phyloP scores from a whole-genome alignment of 75 land plant species.

The Selaginella tamariscina region DNA sequence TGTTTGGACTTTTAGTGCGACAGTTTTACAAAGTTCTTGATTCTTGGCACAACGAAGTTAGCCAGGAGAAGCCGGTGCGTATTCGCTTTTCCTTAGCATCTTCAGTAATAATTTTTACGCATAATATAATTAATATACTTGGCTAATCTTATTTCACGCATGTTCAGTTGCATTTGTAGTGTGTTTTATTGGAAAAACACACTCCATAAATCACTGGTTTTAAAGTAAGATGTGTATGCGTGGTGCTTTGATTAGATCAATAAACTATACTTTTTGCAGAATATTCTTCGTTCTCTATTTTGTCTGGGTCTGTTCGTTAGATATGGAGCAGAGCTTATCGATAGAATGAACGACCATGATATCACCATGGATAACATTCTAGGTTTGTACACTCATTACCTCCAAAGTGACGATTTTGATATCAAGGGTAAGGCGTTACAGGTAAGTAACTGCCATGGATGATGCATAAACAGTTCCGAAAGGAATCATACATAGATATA shows the following conservation, averaged over 20 bases:
- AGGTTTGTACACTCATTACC: constrained; percentile 57
- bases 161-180: too few relatives aligned
- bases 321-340: constrained; percentile 54
- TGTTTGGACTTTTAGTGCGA: constrained; percentile 65
- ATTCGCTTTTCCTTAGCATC: not conserved
- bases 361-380: constrained; percentile 38
- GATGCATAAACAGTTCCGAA: not conserved
- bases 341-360: constrained; percentile 22
- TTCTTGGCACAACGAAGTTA: constrained; percentile 19
- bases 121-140: too few relatives aligned
- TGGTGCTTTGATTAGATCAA: too few relatives aligned
- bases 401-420: constrained; percentile 58
- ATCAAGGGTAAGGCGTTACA: constrained; percentile 78
- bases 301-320: constrained; percentile 86
- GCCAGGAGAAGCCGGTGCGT: constrained; percentile 66
- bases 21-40: constrained; percentile 61
- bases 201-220: too few relatives aligned
- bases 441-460: constrained; percentile 24
- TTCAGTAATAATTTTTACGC: not conserved
- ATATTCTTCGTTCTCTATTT: constrained; percentile 74
- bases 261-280: constrained; percentile 44
- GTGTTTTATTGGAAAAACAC: too few relatives aligned
- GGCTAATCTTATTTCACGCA: too few relatives aligned
- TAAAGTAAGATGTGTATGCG: too few relatives aligned
- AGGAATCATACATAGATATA: too few relatives aligned